A percentile compares a stretch with the other conserved stretches of the same genome.
Evolutionary conservation across 352 stramenopile species (phyloP).

Genomic region (Globisporangium emineosum): DNA sequence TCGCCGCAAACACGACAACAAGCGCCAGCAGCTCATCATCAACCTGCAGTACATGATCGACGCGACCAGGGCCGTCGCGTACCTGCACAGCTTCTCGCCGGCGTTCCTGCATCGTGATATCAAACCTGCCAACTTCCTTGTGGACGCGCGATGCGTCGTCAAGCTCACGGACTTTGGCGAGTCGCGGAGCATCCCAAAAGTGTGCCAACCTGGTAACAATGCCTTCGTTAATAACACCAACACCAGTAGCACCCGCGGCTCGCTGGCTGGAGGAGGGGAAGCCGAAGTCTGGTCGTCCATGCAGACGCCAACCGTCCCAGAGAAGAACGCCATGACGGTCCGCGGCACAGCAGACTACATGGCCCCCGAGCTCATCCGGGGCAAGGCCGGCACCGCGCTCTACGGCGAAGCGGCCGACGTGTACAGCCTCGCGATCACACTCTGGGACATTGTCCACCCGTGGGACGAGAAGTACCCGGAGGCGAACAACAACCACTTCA

Average conservation of each 20-base stretch:
- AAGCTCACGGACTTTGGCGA: constrained; percentile 73
- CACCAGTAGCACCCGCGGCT: constrained; percentile 6
- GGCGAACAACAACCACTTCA: constrained; percentile 56
- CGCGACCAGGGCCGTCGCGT: constrained; percentile 54
- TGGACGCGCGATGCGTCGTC: constrained; percentile 46
- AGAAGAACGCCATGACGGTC: constrained; percentile 54
- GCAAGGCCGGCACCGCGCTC: constrained; percentile 58
- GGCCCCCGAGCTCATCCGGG: constrained; percentile 74
- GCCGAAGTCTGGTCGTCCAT: constrained; percentile 12
- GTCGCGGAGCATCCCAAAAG: constrained; percentile 21
- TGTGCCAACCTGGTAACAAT: constrained; percentile 33
- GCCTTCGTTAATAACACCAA: constrained; percentile 8
- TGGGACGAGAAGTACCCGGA: constrained; percentile 60
- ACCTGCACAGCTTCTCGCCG: constrained; percentile 72
- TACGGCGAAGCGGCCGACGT: constrained; percentile 75
- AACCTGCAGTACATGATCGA: constrained; percentile 70
- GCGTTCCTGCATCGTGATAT: constrained; percentile 71
- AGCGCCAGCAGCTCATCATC: constrained; percentile 37
- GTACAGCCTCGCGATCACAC: constrained; percentile 69
- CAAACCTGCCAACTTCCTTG: constrained; percentile 64
- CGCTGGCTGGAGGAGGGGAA: neutral
- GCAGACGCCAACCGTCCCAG: neutral
- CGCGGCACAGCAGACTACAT: constrained; percentile 79
- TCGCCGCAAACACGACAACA: constrained; percentile 17
- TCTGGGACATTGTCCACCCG: constrained; percentile 77